Conservation (phyloP, 495 filamentous ascomycete species). For the Daldinia bambusicola region DNA sequence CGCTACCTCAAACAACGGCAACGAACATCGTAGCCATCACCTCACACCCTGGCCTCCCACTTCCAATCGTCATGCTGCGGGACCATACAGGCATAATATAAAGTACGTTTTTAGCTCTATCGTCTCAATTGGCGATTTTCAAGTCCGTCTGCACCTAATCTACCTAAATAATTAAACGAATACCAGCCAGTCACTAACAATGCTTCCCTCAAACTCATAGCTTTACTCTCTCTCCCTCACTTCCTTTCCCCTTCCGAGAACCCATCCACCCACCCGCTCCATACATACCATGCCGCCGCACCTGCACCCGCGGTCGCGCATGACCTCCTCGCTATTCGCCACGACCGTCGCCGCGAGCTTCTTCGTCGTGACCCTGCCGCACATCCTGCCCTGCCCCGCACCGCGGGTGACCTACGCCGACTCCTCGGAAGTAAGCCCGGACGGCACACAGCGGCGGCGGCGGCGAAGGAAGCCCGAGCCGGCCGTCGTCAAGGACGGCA, state of each 20-base stretch:
- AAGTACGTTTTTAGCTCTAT: constrained; percentile 26
- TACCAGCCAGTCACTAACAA: background rate
- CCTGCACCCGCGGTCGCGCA: constrained; percentile 91
- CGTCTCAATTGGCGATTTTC: constrained; percentile 17
- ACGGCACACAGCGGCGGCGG: constrained; percentile 59
- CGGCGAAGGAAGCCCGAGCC: constrained; percentile 49
- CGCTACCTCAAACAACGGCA: constrained; percentile 6
- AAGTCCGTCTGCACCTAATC: background rate
- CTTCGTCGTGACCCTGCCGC: constrained; percentile 88
- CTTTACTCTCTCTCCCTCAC: constrained; percentile 9
- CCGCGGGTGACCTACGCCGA: constrained; percentile 79
- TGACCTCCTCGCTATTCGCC: constrained; percentile 91
- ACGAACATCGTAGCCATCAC: background rate
- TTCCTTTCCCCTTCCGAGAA: too few species aligned
- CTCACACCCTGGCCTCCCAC: background rate
- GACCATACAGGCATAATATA: constrained; percentile 19
- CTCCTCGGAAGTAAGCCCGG: constrained; percentile 67
- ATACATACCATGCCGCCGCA: constrained; percentile 80
- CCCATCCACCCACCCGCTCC: background rate
- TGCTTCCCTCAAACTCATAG: background rate
- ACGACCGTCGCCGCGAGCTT: constrained; percentile 93
- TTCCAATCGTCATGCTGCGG: constrained; percentile 36
- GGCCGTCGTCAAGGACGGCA: constrained; percentile 50
- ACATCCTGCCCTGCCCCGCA: constrained; percentile 92
- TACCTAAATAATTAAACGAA: background rate